Conservation (phyloP, 1,284 basidiomycete genomes). For the Agroathelia rolfsii region DNA sequence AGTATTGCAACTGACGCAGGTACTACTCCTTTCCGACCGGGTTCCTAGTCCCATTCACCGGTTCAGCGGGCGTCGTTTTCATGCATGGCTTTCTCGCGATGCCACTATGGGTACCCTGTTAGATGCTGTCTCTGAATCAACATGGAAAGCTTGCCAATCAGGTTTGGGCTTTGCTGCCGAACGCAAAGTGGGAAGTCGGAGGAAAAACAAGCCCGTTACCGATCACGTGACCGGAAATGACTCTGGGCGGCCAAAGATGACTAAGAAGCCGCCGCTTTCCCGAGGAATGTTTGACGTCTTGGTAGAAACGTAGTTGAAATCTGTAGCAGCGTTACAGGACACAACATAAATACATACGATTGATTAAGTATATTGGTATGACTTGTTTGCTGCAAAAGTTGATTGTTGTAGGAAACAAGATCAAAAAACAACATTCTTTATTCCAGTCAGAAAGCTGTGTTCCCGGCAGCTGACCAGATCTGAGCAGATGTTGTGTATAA, state of each 20-base stretch:
- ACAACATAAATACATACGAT: too few relatives aligned
- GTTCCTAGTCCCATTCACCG: constrained; percentile 34
- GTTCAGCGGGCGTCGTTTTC: constrained; percentile 52
- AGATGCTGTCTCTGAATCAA: constrained; percentile 16
- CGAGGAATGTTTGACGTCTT: constrained; percentile 10
- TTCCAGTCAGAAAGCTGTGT: too few relatives aligned
- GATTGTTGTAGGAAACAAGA: too few relatives aligned
- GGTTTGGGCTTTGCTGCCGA: constrained; percentile 34
- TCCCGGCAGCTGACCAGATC: too few relatives aligned
- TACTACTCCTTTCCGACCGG: constrained; percentile 40
- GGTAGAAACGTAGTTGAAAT: constrained; percentile 5
- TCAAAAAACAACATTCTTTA: too few relatives aligned
- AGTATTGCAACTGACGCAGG: constrained; percentile 48
- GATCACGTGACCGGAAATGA: background rate
- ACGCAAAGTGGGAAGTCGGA: constrained; percentile 30
- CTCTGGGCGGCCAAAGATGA: too few relatives aligned
- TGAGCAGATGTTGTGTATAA: too few relatives aligned
- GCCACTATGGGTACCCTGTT: constrained; percentile 13
- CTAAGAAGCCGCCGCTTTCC: too few relatives aligned
- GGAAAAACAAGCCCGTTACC: constrained; percentile 18
- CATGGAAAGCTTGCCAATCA: constrained; percentile 39
- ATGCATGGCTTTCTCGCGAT: constrained; percentile 33
- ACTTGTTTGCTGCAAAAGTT: background rate
- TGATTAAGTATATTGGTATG: constrained; percentile 7
- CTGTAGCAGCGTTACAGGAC: too few relatives aligned